phyloP scores from a whole-genome alignment of 306 rosid genomes.

The Vigna trinervia region DNA sequence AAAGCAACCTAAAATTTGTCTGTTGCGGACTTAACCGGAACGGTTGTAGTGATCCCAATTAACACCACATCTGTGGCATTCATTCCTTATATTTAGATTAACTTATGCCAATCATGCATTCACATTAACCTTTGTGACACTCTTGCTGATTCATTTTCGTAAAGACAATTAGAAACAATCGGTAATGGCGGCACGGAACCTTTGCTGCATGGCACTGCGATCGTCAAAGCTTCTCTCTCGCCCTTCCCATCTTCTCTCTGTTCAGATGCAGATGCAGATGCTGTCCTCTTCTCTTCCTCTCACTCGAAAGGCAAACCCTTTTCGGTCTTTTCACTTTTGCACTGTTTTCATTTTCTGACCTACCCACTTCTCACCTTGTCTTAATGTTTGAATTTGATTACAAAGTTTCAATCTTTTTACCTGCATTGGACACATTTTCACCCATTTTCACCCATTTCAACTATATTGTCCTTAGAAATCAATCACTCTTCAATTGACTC shows the following conservation, averaged over 20 bases:
- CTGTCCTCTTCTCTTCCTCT: conserved; percentile 41
- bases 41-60: not conserved
- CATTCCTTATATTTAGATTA: not conserved
- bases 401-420: not conserved
- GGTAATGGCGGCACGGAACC: conserved; percentile 16
- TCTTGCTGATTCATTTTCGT: not conserved
- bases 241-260: conserved; percentile 41
- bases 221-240: conserved; percentile 44
- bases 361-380: not conserved
- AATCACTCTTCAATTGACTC: not conserved
- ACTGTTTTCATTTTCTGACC: not conserved
- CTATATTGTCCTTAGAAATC: not conserved
- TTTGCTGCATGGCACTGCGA: conserved; percentile 42
- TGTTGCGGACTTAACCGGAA: not conserved
- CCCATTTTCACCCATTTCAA: not conserved
- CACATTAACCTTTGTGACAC: not conserved
- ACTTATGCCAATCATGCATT: not conserved
- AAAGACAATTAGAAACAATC: not conserved
- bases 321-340: not conserved
- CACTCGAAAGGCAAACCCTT: conserved; percentile 58
- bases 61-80: not conserved
- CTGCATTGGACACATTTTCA: not conserved
- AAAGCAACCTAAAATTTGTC: too few relatives aligned
- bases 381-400: not conserved
- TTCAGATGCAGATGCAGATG: conserved; percentile 43